Conservation (phyloP, 2,329 filamentous ascomycete genomes). For the Clonostachys chloroleuca region DNA sequence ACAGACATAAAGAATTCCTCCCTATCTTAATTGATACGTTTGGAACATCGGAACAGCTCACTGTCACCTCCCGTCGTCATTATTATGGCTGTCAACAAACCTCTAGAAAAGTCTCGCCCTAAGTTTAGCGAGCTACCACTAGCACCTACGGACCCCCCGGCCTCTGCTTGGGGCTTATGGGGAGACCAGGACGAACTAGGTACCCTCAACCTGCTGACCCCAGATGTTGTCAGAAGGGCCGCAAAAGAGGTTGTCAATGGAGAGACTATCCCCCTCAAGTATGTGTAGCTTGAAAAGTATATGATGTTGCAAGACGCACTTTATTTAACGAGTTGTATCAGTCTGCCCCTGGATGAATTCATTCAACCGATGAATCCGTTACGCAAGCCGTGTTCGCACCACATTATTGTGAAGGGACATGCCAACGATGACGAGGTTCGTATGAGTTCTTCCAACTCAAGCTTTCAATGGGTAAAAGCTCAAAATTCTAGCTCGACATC, state of each 20-base stretch:
- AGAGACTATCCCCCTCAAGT: background rate
- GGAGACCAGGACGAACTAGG: constrained; percentile 3
- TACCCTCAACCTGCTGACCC: constrained; percentile 4
- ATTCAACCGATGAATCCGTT: constrained; percentile 6
- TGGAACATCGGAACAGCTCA: no score
- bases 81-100: no score
- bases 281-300: no score
- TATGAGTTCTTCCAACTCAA: no score
- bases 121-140: background rate
- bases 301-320: no score
- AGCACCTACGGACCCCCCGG: constrained; percentile 1
- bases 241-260: background rate
- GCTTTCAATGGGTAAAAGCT: no score
- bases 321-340: background rate
- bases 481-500: constrained; percentile 1
- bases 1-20: no score
- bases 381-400: constrained; percentile 9
- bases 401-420: constrained; percentile 9
- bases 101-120: no score
- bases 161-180: constrained; percentile 5
- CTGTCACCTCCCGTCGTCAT: no score
- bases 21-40: no score
- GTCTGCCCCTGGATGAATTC: constrained; percentile 4
- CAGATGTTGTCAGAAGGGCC: background rate
- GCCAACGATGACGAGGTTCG: constrained; percentile 13